Base-by-base conservation (phyloP, 495 filamentous ascomycete species). In the Neurospora pannonica region DNA sequence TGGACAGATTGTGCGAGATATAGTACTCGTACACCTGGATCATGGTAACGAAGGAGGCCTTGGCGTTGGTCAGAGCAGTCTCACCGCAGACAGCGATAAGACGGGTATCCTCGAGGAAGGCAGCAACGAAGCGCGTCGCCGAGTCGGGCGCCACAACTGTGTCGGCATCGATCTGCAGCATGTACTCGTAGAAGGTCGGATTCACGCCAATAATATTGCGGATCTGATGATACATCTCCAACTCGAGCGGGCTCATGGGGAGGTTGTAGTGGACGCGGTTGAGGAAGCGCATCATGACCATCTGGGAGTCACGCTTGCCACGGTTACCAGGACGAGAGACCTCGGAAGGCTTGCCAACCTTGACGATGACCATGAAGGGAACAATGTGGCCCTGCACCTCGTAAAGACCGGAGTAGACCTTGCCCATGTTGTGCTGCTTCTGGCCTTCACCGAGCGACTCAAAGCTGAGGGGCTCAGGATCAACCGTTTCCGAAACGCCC, bases 1-100 rank as follows among this genome's bases (percentile, higher is more conserved):
- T 99, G 78, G 92, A 91, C 77, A 99, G 86, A 81, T 99, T 97
- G 87, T 99, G 96, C 72, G 97, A 98, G 75, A 99, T 99, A 84
- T 95, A 99, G 87, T 99, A 97, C 84, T 99, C 96, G 86, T 99
- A 99, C 21, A 99, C 96, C 83, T 99, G 96, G 75, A 99, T 98
- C 95, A 98, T 98, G 39, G 96, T 99, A 74, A 96, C 88, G 76
- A 94, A 93, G 17, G 95, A 97, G 19, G 92, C 88, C 82, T 97
- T 97, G 71, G 94, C 93, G 79, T 99, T 99, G 70, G 92, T 93
- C 36, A 99, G 86, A 11, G 92, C 91, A 0, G 96, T 99, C 82
- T 99, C 96, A 78, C 96, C 96, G 80, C 97, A 99, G 71, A 96
- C 89, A 76, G 92, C 96, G 79, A 97, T 94, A 28, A 98, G 87